Base-by-base conservation (phyloP, 305 asterid species). In the Withania somnifera region DNA sequence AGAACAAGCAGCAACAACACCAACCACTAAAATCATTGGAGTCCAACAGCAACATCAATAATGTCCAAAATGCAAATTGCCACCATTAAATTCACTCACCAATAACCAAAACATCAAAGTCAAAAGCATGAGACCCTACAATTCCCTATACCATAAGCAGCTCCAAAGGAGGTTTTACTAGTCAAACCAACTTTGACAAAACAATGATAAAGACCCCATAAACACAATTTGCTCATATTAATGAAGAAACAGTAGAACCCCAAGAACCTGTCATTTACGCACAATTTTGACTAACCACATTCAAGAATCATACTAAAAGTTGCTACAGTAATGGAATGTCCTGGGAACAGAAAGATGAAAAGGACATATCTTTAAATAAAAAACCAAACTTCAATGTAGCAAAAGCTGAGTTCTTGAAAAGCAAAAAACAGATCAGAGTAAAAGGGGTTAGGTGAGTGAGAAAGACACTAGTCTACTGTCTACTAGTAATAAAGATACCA, bases 61-160 rank as follows among this genome's bases (percentile, higher is more conserved):
- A 50, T 50, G 61, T 50, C 61, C 45, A 75, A 75, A n/a, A 50
- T 50, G 79, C 79, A 75, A 50, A 51, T 15, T 50, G 79, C 28
- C 42, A 14, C 34, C 79, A 75, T 75, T 75, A 75, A 75, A 75
- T 75, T 75, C 79, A 75, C 45, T 75, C 79, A 50, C 61, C 79
- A 75, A 75, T 14, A 71, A 42, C 78, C 78, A 71, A 69, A 42
- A 71, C 15, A 69, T 69, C 78, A 69, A 69, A 42, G 42, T 22
- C 14, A 69, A 69, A 32, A 69, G 13, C 7, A 75, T 8, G 17
- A 9, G 61, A 28, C 79, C 79, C 79, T 75, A 75, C 79, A 75
- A 47, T 75, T 26, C 79, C 24, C 42, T 75, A 50, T 26, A 47
- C 7, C 11, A 26, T 4, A 75, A 26, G 79, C 79, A 75, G 50